Percentiles rank a stretch among this genome's conserved stretches.
phyloP scores from a whole-genome alignment of 164 flowering plant species.

The Tetracentron sinense region DNA sequence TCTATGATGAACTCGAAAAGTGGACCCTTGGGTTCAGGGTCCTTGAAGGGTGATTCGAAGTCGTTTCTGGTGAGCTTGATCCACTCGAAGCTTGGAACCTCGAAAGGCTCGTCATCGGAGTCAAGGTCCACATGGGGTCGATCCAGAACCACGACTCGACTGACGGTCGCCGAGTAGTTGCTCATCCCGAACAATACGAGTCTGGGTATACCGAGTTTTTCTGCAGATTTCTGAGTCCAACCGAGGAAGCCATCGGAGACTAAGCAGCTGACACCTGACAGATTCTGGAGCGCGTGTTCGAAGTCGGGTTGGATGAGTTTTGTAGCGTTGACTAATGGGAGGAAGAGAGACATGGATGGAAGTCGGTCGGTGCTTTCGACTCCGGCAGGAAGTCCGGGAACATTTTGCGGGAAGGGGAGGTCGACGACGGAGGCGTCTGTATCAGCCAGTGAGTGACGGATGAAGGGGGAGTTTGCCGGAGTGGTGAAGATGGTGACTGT shows the following conservation, averaged over 20 bases:
- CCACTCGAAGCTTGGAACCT: constrained; percentile 14
- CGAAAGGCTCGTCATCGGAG: constrained; percentile 14
- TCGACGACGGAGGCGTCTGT: constrained; percentile 24
- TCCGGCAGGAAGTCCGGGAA: constrained; percentile 33
- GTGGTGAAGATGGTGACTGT: constrained; percentile 59
- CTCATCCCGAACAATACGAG: constrained; percentile 20
- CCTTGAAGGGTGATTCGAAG: constrained; percentile 2
- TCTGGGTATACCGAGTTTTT: constrained; percentile 20
- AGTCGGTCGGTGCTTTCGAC: constrained; percentile 53
- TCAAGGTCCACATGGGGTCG: not conserved
- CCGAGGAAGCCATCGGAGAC: constrained; percentile 37
- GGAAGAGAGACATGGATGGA: constrained; percentile 36
- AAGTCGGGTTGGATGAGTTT: constrained; percentile 40
- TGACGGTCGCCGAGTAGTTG: constrained; percentile 9
- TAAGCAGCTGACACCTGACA: constrained; percentile 30
- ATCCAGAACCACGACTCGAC: not conserved
- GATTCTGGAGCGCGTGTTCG: constrained; percentile 25
- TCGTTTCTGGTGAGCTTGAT: constrained; percentile 15
- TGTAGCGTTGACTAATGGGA: constrained; percentile 31
- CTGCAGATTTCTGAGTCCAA: constrained; percentile 24
- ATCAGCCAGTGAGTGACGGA: constrained; percentile 25
- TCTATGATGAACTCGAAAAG: constrained; percentile 9
- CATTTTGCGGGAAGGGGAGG: constrained; percentile 39
- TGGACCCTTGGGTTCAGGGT: not conserved
- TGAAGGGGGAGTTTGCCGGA: constrained; percentile 36